Evolutionary conservation across 1,284 basidiomycete species (phyloP), one percentile per base, ranked within the genome.

Genomic region (Stereum hirsutum): DNA sequence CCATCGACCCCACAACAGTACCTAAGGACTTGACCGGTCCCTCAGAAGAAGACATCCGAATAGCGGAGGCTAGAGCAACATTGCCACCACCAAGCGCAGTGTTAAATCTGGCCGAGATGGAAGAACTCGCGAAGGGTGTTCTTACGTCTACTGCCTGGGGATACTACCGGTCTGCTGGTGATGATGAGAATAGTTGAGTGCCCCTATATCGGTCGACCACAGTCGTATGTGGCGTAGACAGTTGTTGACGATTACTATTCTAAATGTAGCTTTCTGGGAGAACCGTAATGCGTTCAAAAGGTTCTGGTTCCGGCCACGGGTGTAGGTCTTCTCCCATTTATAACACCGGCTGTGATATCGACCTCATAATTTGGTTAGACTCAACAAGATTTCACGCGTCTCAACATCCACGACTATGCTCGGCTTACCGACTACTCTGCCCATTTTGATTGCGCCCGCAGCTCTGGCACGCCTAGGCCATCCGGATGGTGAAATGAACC

Each of bases 391-490:
- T 25, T 60, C 57, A 3, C 34, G 52, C 21, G 51, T 59, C 6
- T 54, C 53, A 6, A 63, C 59, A 1, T 31, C 54, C 2, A 72
- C 71, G 1, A 62, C 56, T 7, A 65, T 76, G 41, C 52, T 74
- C 35, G 71, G 71, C 4, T 53, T 65, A 21, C 56, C 65, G 0
- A 62, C 62, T 21, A 57, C 60, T 1, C 50, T 74, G 15, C 74
- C 74, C 1, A 60, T 78, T 33, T 78, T 72, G 57, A 72, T 79
- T 44, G 66, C 70, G 5, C 76, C 69, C 33, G 71, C 73, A 12
- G 75, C 74, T 0, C 61, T 79, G 10, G 79, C 77, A 24, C 77
- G 80, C 52, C 69, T 85, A 1, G 81, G 75, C 5, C 79, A 81
- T 51, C 75, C 75, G 8, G 74, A 79, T 39, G 79, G 79, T 20